Conservation (phyloP, 768 basidiomycete genomes). For the Amanita phalloides region DNA sequence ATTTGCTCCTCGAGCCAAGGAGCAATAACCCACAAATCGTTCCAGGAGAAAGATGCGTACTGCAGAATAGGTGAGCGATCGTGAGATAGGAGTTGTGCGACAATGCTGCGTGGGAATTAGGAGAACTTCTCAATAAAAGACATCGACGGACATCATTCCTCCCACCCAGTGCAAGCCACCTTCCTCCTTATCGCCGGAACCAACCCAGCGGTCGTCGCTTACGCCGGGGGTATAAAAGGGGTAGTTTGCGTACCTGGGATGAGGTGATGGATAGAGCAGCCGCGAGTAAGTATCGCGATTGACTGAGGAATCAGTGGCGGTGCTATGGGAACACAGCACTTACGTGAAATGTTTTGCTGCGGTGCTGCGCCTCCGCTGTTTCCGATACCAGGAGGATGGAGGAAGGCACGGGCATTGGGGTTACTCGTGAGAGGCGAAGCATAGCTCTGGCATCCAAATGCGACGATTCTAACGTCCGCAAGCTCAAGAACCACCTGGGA, state of each 20-base stretch:
- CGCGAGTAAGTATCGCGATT: constrained; percentile 27
- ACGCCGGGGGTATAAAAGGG: constrained; percentile 68
- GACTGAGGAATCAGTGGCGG: constrained; percentile 9
- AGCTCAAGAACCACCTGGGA: constrained; percentile 57
- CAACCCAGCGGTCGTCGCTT: constrained; percentile 53
- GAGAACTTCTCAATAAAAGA: constrained; percentile 5
- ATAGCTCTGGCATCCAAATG: constrained; percentile 55
- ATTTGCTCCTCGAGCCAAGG: constrained; percentile 70
- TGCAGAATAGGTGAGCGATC: constrained; percentile 32
- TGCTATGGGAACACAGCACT: constrained; percentile 9
- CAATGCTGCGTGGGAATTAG: constrained; percentile 33
- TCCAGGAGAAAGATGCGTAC: constrained; percentile 62
- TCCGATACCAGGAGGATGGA: constrained; percentile 61
- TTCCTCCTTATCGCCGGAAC: constrained; percentile 38
- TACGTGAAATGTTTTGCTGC: constrained; percentile 15
- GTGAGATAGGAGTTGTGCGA: constrained; percentile 44
- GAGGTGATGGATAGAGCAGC: constrained; percentile 48
- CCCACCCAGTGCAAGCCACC: constrained; percentile 68
- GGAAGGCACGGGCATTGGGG: constrained; percentile 51
- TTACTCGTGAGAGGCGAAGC: constrained; percentile 49
- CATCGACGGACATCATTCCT: constrained; percentile 43
- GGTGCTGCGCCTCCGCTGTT: constrained; percentile 10
- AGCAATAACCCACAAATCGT: constrained; percentile 59
- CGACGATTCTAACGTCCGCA: constrained; percentile 62
- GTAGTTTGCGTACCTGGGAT: constrained; percentile 45